Base-by-base conservation (phyloP, 2,329 filamentous ascomycete genomes). In the Exophiala lecanii-corni region DNA sequence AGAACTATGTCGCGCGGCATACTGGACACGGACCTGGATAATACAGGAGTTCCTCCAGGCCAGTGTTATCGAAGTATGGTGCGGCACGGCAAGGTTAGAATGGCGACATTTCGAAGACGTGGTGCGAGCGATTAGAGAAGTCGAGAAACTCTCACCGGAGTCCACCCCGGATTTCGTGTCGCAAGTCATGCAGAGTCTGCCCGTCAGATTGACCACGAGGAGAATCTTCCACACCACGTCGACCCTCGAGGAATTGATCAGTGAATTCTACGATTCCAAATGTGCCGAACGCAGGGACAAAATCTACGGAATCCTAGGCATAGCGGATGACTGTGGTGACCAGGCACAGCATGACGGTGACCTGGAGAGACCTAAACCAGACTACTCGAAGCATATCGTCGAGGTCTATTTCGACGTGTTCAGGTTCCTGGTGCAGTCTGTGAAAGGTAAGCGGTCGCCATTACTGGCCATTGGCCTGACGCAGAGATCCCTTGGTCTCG, bases 61-160 rank as follows among this genome's bases (percentile, higher is more conserved):
- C 18, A 43, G 42, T 41, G 21, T 37, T 6, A 34, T 58, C 32
- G 39, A 55, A 32, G 45, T 56, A 6, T 23, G 49, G 9, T 52
- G 52, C 19, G 54, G 55, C 17, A 68, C 63, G 3, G 63, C 67
- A 39, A 68, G 64, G 62, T 61, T 66, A 4, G 58, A 63, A 15
- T 67, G 64, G 55, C 62, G 59, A 3, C 60, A 63, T 45, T 69
- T 68, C 41, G 66, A 63, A 6, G 69, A 60, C 4, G 60, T 64
- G 0, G 62, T 69, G 18, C 62, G 41, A 21, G 15, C 32, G 20
- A 26, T 51, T 9, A 35, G 43, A 13, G 36, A 42, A 4, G 30
- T 43, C 16, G 16, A 18, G 12, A 6, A 5, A 9, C n/a, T 31
- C 6, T n/a, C 31, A 6, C 9, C 18, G 15, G 9, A 25, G 2